Evolutionary conservation across 2,329 filamentous ascomycete species (phyloP), one percentile per base, ranked within the genome.

Genomic region (Elsinoe perseae): DNA sequence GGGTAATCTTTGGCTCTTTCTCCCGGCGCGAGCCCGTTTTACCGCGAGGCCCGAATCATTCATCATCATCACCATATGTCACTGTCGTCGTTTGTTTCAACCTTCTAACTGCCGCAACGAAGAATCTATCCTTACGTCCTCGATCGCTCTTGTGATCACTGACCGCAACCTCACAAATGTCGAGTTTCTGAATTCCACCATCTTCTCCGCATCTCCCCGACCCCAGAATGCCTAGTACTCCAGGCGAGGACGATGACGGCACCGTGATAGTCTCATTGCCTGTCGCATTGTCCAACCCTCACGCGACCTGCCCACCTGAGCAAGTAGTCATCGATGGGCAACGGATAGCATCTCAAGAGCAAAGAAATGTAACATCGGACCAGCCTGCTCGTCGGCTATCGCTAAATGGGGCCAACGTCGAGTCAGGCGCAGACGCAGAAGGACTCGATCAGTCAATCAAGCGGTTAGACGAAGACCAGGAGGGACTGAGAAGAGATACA

Each of bases 241-340:
- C 53, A 42, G 53, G 40, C 23, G 36, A 56, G 53, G 40, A 38
- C 27, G 50, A 55, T 57, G 59, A 57, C 56, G 57, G 56, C 50
- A 58, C 34, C 23, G 36, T 54, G 21, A 32, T 40, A 9, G 42
- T 36, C 14, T 50, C 54, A 46, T 30, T 50, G 32, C 57, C 57
- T 21, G 58, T 53, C 40, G 40, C 56, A 30, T 48, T 57, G 44
- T 55, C 57, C 43, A 54, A 42, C 40, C 57, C 56, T 34, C 59
- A 61, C 59, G 54, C 72, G 30, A 72, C 71, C 62, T 77, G 75
- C 65, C 75, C 75, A 46, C 70, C 72, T 52, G 71, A 73, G 50
- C 70, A 72, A 54, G 57, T 56, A 44, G 63, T 59, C 44, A 54
- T 59, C 20, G 25, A 57, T 58, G 61, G 64, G 55, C 64, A 68